These are phyloP conservation scores for Phytophthora boehmeriae DNA, from an alignment of 352 stramenopile genomes.

Conservation along the genomic window DNA sequence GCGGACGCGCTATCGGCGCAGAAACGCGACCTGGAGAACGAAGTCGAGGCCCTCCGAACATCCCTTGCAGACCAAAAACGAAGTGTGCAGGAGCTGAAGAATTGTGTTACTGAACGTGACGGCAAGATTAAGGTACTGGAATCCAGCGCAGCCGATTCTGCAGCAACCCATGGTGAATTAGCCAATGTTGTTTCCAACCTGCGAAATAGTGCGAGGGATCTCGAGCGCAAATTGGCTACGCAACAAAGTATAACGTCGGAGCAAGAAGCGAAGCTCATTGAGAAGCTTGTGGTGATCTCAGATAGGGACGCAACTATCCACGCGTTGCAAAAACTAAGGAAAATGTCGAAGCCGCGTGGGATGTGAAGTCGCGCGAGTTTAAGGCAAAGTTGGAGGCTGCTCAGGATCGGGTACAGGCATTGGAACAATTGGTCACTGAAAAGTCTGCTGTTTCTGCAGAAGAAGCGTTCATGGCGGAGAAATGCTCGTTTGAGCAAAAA, in stretches of 20 bases:
- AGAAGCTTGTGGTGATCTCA: conserved; percentile 15
- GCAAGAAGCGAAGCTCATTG: conserved; percentile 20
- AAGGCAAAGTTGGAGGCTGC: conserved; percentile 38
- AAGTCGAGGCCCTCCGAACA: conserved; percentile 19
- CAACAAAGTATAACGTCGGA: conserved; percentile 17
- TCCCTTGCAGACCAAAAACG: conserved; percentile 16
- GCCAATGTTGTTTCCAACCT: conserved; percentile 21
- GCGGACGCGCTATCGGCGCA: conserved; percentile 13
- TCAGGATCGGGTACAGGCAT: conserved; percentile 30
- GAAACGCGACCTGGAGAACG: conserved; percentile 26
- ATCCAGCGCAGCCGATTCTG: conserved; percentile 8
- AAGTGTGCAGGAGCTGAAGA: conserved; percentile 19
- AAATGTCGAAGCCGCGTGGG: conserved; percentile 23
- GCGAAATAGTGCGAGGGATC: conserved; percentile 12
- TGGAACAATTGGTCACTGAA: conserved; percentile 39
- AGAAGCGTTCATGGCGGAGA: conserved; percentile 26
- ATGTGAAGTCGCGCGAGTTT: conserved; percentile 23
- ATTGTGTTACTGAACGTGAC: conserved; percentile 23
- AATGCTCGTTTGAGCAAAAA: conserved; percentile 30
- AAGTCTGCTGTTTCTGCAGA: conserved; percentile 34
- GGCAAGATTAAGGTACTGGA: conserved; percentile 24
- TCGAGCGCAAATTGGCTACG: conserved; percentile 23
- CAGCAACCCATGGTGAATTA: conserved; percentile 16
- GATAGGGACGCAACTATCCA: conserved; percentile 28
- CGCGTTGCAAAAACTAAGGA: conserved; percentile 24